These are phyloP conservation scores for Alliaria petiolata DNA, from an alignment of 345 rosid species.

Conservation along the genomic window DNA sequence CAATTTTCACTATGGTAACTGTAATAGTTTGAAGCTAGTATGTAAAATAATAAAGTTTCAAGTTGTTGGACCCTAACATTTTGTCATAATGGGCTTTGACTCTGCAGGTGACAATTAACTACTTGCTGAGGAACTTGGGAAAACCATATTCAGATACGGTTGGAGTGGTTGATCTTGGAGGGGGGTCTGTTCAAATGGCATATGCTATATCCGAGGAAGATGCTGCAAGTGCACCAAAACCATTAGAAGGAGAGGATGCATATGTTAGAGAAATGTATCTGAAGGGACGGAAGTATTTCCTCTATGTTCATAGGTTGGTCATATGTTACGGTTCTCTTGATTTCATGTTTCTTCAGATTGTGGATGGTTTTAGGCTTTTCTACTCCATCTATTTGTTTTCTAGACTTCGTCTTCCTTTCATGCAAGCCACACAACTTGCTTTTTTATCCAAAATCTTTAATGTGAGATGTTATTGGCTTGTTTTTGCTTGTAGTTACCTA, in stretches of 20 bases:
- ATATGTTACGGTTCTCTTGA: background rate
- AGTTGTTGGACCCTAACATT: background rate
- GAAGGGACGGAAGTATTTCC: conserved; percentile 72
- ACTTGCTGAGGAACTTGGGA: conserved; percentile 77
- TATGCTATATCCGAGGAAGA: conserved; percentile 82
- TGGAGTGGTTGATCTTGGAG: conserved; percentile 99
- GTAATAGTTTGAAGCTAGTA: background rate
- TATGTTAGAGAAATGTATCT: conserved; percentile 77
- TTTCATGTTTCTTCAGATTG: background rate
- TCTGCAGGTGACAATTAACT: conserved; percentile 90
- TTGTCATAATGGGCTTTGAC: background rate
- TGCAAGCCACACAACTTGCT: background rate
- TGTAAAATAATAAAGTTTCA: background rate
- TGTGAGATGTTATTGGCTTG: conserved; percentile 10
- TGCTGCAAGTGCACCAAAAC: conserved; percentile 71
- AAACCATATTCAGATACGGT: conserved; percentile 67
- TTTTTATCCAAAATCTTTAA: background rate
- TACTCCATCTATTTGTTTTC: background rate
- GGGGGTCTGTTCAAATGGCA: conserved; percentile 99
- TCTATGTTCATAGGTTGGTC: conserved; percentile 89
- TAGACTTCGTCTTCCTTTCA: background rate
- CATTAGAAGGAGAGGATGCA: conserved; percentile 67
- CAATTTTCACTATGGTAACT: background rate
- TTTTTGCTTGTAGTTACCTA: conserved; percentile 65
- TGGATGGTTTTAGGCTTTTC: background rate